Base-by-base conservation (phyloP, 768 basidiomycete species). In the Hypholoma fasciculare region DNA sequence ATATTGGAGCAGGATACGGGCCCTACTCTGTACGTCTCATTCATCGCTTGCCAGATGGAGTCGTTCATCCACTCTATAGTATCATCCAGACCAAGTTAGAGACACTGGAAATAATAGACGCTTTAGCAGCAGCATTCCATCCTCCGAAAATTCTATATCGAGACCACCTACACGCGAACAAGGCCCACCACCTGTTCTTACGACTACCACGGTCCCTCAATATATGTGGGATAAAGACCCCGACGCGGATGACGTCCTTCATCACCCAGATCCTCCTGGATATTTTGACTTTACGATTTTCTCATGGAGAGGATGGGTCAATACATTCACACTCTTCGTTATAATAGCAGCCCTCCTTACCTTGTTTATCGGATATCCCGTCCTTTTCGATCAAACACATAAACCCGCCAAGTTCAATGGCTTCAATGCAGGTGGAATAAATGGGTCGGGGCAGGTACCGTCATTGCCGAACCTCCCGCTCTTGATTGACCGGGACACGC, bases 331-430 rank as follows among this genome's bases (percentile, higher is more conserved):
- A 30, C 80, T 98, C 26, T 62, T 92, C 65, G 54, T 92, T 56
- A 78, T 98, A 56, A 73, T 89, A 30, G 63, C 78, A 7, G 87
- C 84, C 30, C 76, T 97, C 51, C 72, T 97, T 61, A 83, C 81
- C 16, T 80, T 98, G n/a, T 98, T 97, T 64, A 89, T 88, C 16
- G 94, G 90, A 34, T 97, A 92, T 66, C 96, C 96, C 12, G 86
- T 97, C 67, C 83, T 94, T 49, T 76, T 80, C 50, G 83, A 82
- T 61, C 84, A 72, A 60, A 73, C 72, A 38, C 73, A 73, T 57
- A 69, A 67, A 7, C 58, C 67, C 14, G 57, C 68, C 12, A 40
- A 64, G 54, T 68, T 74, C 14, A 57, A 75, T 34, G 90, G 90
- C 9, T 95, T 86, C 73, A 96, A 96, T 70, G 78, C 96, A 16